Conservation (phyloP, 1,284 basidiomycete species). For the Ustilago esculenta region DNA sequence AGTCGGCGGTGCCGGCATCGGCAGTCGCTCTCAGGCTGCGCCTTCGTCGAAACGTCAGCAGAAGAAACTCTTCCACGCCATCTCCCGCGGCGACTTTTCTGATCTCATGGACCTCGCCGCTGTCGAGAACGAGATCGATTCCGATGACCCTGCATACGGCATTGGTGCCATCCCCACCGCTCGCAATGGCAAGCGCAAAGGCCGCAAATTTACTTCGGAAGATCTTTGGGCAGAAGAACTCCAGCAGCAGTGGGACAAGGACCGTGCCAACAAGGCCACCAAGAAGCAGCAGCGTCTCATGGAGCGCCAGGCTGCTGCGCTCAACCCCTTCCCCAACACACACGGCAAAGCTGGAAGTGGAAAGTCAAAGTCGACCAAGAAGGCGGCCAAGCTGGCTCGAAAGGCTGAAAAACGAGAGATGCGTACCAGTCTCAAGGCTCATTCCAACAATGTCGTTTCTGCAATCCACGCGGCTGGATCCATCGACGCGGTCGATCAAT, state of each 20-base stretch:
- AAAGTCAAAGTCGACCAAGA: constrained; percentile 49
- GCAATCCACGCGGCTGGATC: constrained; percentile 30
- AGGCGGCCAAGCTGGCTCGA: constrained; percentile 49
- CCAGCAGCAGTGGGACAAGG: constrained; percentile 70
- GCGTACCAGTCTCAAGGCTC: constrained; percentile 42
- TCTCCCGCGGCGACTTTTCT: constrained; percentile 74
- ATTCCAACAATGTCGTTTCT: constrained; percentile 36
- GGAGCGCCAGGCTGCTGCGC: constrained; percentile 70
- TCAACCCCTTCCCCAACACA: constrained; percentile 69
- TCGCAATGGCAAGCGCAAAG: constrained; percentile 45
- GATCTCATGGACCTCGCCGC: constrained; percentile 72
- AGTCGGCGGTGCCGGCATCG: constrained; percentile 38
- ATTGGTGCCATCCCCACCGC: constrained; percentile 43
- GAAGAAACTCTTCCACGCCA: constrained; percentile 75
- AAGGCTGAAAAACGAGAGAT: constrained; percentile 46
- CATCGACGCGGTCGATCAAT: constrained; percentile 34
- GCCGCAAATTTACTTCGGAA: constrained; percentile 72
- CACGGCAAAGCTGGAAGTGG: constrained; percentile 46
- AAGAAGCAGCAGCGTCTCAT: constrained; percentile 55
- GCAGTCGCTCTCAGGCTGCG: constrained; percentile 12
- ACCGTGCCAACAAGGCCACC: constrained; percentile 47
- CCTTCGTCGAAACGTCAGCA: constrained; percentile 68
- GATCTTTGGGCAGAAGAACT: constrained; percentile 75
- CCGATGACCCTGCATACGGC: constrained; percentile 62
- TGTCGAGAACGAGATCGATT: constrained; percentile 53